Conservation (phyloP, 2,329 filamentous ascomycete species). For the Ceratocystis colombiana region DNA sequence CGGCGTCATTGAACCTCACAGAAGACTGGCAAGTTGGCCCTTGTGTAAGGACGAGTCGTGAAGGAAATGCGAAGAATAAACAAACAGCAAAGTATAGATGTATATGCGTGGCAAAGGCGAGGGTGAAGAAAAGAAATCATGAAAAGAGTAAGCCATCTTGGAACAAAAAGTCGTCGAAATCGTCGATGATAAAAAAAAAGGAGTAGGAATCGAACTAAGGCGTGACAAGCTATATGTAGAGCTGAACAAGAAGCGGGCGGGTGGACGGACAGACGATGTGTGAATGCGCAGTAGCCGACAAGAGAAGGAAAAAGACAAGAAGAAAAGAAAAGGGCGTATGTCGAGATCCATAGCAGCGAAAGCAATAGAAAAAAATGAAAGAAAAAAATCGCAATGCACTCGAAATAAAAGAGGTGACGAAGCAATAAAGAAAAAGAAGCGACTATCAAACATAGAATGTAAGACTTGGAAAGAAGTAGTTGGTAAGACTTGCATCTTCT, state of each 20-base stretch:
- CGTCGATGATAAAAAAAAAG: background rate
- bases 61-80: constrained; percentile 2
- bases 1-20: background rate
- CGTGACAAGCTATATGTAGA: background rate
- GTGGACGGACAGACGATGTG: background rate
- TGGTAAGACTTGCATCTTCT: constrained; percentile 1
- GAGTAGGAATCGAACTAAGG: background rate
- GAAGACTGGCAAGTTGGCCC: background rate
- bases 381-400: background rate
- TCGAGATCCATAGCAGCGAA: background rate
- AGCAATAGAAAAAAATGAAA: background rate
- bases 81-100: background rate
- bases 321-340: too few species aligned
- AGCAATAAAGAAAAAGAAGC: constrained; percentile 4
- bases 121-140: background rate
- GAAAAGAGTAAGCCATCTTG: background rate
- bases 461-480: constrained; percentile 1
- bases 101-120: background rate
- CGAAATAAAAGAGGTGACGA: background rate
- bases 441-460: constrained; percentile 1
- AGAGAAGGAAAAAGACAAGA: background rate
- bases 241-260: background rate
- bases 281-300: background rate
- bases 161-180: background rate
- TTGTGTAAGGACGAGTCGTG: background rate